Conservation (phyloP, 495 filamentous ascomycete species). For the Pyrenula massariospora region DNA sequence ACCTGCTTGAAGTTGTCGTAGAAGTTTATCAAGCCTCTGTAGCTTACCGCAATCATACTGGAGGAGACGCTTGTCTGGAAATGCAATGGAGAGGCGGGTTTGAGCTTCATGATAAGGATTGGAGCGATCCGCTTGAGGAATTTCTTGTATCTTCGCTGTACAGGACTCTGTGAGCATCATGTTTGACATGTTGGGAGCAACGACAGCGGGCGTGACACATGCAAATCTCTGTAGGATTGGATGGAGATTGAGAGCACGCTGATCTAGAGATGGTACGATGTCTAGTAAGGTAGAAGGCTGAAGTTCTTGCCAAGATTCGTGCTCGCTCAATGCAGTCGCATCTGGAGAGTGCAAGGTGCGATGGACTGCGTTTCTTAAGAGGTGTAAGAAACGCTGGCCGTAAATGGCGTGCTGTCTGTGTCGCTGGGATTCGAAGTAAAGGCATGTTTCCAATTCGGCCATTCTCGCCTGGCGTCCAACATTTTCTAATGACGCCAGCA, state of each 20-base stretch:
- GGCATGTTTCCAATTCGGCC: conserved; percentile 65
- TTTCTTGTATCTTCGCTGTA: conserved; percentile 38
- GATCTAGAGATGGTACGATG: conserved; percentile 61
- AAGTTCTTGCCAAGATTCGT: conserved; percentile 50
- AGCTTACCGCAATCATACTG: conserved; percentile 98
- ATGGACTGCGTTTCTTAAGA: conserved; percentile 50
- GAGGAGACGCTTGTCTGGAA: conserved; percentile 87
- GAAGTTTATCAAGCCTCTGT: conserved; percentile 75
- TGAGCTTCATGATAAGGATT: conserved; percentile 93
- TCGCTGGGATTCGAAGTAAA: conserved; percentile 71
- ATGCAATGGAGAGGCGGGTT: conserved; percentile 87
- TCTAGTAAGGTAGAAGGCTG: conserved; percentile 54
- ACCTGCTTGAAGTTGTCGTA: conserved; percentile 77
- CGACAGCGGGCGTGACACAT: conserved; percentile 79
- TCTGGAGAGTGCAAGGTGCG: conserved; percentile 32
- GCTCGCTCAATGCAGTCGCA: conserved; percentile 38
- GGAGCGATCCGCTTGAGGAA: conserved; percentile 35
- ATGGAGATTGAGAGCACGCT: conserved; percentile 59
- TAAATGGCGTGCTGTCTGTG: conserved; percentile 74
- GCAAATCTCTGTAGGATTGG: conserved; percentile 75
- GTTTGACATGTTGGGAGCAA: conserved; percentile 56
- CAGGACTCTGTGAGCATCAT: conserved; percentile 37
- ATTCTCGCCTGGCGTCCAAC: conserved; percentile 58
- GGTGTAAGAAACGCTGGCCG: conserved; percentile 60
- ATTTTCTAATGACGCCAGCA: conserved; percentile 61